Base-by-base conservation (phyloP, 805 yeast species). In the Pichia eremophila region DNA sequence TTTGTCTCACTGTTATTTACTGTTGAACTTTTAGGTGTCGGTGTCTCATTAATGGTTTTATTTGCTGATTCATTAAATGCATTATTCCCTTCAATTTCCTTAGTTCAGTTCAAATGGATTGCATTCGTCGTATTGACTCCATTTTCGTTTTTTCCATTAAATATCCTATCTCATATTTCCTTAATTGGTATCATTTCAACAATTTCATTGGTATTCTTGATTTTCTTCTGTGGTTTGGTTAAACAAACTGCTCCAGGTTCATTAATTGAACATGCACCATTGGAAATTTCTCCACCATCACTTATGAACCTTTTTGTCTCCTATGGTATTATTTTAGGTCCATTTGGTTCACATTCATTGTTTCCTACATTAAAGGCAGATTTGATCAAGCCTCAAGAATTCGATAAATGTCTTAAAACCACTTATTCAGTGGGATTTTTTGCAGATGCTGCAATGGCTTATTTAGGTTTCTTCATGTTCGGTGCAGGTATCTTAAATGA, bases 61-160 rank as follows among this genome's bases (percentile, higher is more conserved):
- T 87, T 89, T 63, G 88, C 95, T 19, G 96, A 89, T 64, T 85
- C 95, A 1, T 71, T 89, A 46, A 77, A 78, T 65, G 87, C 90
- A 0, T 65, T 85, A 38, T 71, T 77, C 53, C 85, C 85, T 2
- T 51, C 62, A 15, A 60, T 77, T 38, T 72, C 85, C 0, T 65
- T 71, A 18, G 68, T 72, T 37, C 69, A 72, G 36, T 84, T 83
- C 68, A 88, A 88, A 60, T 47, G 83, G 41, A 52, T 86, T 41
- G 83, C 85, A 17, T 84, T 83, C 57, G 66, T 83, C 40, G 72
- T 82, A 9, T 71, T 88, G 48, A 83, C 95, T 0, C 96, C 96
- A 5, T 84, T 88, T 46, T 82, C 91, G 17, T 78, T 81, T 51
- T 62, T 80, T 9, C 79, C 83, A 5, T 63, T 81, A 47, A 69